Conservation (phyloP, 805 yeast genomes). For the Hagleromyces aurorensis region DNA sequence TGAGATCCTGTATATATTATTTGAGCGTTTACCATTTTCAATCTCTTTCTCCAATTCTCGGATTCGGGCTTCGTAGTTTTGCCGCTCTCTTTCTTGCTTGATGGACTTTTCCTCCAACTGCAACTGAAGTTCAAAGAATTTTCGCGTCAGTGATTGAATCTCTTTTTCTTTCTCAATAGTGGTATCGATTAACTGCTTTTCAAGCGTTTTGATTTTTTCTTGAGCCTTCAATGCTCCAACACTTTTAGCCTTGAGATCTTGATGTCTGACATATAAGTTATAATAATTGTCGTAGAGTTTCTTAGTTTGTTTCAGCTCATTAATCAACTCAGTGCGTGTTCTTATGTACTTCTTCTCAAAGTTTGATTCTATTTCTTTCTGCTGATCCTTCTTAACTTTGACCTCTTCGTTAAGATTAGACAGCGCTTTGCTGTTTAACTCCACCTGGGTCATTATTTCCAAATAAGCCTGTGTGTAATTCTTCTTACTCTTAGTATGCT, state of each 20-base stretch:
- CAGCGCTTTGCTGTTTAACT: constrained; percentile 23
- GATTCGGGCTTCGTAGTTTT: constrained; percentile 22
- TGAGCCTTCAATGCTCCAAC: constrained; percentile 10
- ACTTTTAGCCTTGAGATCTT: constrained; percentile 15
- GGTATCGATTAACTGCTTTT: constrained; percentile 20
- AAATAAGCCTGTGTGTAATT: constrained; percentile 18
- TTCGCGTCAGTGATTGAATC: constrained; percentile 26
- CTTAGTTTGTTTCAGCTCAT: constrained; percentile 30
- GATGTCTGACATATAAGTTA: constrained; percentile 28
- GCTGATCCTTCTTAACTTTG: constrained; percentile 6
- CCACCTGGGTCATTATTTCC: constrained; percentile 19
- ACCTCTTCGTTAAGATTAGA: constrained; percentile 11
- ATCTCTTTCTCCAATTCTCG: constrained; percentile 24
- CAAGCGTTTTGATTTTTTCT: constrained; percentile 16
- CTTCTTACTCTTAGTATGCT: neutral
- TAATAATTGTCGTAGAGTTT: constrained; percentile 32
- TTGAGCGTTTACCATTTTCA: no score
- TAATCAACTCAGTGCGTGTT: constrained; percentile 26
- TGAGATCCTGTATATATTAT: no score
- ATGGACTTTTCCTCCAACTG: constrained; percentile 22
- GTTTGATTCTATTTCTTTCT: constrained; percentile 7
- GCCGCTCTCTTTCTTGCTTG: constrained; percentile 17
- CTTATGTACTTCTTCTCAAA: constrained; percentile 21
- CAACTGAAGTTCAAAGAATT: constrained; percentile 18
- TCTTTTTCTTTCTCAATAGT: constrained; percentile 21